Evolutionary conservation across 2,329 filamentous ascomycete species (phyloP).

Genomic region (Epichloe sibirici): DNA sequence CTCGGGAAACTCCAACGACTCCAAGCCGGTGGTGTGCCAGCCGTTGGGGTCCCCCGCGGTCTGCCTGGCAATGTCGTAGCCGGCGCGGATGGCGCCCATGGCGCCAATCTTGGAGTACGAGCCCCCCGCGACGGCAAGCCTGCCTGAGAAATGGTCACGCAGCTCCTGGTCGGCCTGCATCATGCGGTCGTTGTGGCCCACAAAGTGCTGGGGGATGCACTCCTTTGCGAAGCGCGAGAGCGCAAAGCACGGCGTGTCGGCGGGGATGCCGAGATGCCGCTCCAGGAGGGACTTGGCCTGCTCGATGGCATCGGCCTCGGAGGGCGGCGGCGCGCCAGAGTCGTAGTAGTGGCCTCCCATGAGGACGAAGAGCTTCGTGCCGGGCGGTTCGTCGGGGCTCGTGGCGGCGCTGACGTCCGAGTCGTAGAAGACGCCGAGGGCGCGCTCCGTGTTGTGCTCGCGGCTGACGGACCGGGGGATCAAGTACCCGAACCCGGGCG

Average conservation of each 20-base stretch:
- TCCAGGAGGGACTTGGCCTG: conserved; percentile 60
- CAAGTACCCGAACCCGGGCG: conserved; percentile 78
- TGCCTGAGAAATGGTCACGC: conserved; percentile 42
- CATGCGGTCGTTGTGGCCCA: conserved; percentile 62
- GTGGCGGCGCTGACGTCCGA: conserved; percentile 41
- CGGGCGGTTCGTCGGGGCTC: conserved; percentile 40
- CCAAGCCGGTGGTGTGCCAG: conserved; percentile 18
- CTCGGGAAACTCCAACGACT: conserved; percentile 13
- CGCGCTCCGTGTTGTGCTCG: conserved; percentile 67
- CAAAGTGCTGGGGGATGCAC: conserved; percentile 82
- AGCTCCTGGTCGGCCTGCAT: conserved; percentile 42
- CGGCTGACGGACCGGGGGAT: conserved; percentile 68
- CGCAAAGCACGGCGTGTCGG: conserved; percentile 45
- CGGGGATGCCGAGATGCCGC: conserved; percentile 60
- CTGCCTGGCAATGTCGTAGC: conserved; percentile 18
- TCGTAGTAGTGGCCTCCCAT: conserved; percentile 84
- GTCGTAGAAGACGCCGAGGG: conserved; percentile 88
- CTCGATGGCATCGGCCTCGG: conserved; percentile 49
- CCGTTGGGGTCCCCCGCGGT: conserved; percentile 8
- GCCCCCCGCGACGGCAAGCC: conserved; percentile 50
- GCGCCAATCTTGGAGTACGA: conserved; percentile 42
- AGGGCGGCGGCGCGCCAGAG: conserved; percentile 34
- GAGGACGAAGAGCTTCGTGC: conserved; percentile 89
- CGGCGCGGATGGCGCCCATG: conserved; percentile 36
- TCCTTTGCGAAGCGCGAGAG: conserved; percentile 47